Base-by-base conservation (phyloP, 352 stramenopile genomes). In the Pilasporangium apinafurcum region DNA sequence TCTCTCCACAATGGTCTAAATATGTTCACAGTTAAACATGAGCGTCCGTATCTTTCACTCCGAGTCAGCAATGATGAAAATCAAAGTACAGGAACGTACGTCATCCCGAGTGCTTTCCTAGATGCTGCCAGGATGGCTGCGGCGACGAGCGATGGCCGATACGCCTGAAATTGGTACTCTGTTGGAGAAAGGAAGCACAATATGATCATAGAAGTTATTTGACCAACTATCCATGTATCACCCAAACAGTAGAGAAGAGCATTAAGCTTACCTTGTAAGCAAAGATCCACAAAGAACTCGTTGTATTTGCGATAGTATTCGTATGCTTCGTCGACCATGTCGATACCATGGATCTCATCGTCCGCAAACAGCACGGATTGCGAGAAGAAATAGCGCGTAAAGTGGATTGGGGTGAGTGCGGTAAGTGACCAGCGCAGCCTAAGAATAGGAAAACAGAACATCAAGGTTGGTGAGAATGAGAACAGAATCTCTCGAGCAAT, bases 241-340 rank as follows among this genome's bases (percentile, higher is more conserved):
- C n/a, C n/a, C n/a, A n/a, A 2, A 47, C 10, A 2, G 9, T 4
- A 20, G 8, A 8, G 9, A 34, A 31, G 27, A 28, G 12, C 5
- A 14, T 3, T 5, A 16, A 14, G 16, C 42, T 38, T 37, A 59
- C 55, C 49, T 56, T 89, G 76, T 20, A 94, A 53, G 34, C 76
- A 85, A n/a, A 94, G 61, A 37, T 94, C 79, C 27, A 85, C 72
- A 20, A 94, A 86, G 46, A 91, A 91, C 43, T 92, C 82, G 51
- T 78, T 74, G 58, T 92, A 91, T 37, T 91, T 91, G 59, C 64
- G 62, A 51, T 86, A 89, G 44, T 92, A 91, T 36, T 67, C 66
- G 50, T 81, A 63, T 32, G 79, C 73, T 54, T 92, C 76, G 48
- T 89, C 73, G 34, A 84, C 70, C 5, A 94, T 61, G 27, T 82